These are phyloP conservation scores for Ophioceras dolichostomum DNA, from an alignment of 2,329 filamentous ascomycete genomes.

Conservation along the genomic window DNA sequence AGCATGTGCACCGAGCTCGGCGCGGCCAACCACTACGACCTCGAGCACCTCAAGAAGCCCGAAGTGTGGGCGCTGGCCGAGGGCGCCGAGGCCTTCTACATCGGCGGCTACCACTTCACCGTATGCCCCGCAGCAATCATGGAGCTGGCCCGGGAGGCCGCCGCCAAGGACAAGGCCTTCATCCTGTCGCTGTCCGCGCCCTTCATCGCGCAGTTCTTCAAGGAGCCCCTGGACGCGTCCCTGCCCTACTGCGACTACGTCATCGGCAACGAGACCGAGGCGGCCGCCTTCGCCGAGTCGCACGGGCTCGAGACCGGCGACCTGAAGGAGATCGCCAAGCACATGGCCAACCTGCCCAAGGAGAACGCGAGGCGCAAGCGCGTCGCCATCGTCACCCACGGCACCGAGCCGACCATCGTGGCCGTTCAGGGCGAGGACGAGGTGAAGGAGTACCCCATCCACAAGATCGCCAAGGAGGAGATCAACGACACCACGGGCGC, in stretches of 20 bases:
- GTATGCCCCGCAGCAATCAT: conserved; percentile 86
- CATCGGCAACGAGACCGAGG: conserved; percentile 95
- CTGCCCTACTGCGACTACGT: conserved; percentile 91
- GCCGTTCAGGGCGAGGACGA: conserved; percentile 60
- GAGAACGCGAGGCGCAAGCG: conserved; percentile 76
- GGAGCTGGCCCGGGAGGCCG: conserved; percentile 84
- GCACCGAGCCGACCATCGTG: conserved; percentile 80
- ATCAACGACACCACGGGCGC: conserved; percentile 97
- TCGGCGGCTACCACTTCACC: conserved; percentile 95
- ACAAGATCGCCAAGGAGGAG: conserved; percentile 59
- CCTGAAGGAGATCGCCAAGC: conserved; percentile 73
- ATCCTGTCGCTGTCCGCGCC: conserved; percentile 87
- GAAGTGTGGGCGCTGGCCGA: conserved; percentile 88
- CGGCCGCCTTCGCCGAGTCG: conserved; percentile 71
- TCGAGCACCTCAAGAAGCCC: conserved; percentile 83
- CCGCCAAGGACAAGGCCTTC: conserved; percentile 79
- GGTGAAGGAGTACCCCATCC: conserved; percentile 69
- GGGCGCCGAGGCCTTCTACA: conserved; percentile 79
- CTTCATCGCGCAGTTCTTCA: conserved; percentile 97
- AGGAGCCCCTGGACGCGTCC: conserved; percentile 78
- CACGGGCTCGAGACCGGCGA: conserved; percentile 65
- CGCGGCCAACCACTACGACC: conserved; percentile 92
- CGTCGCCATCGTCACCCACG: conserved; percentile 87
- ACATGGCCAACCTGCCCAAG: conserved; percentile 83
- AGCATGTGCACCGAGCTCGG: conserved; percentile 91